A percentile compares a stretch with the other conserved stretches of the same genome.
These are phyloP conservation scores for Ochromonadaceae sp. DNA, from an alignment of 352 stramenopile genomes.

Conservation along the genomic window DNA sequence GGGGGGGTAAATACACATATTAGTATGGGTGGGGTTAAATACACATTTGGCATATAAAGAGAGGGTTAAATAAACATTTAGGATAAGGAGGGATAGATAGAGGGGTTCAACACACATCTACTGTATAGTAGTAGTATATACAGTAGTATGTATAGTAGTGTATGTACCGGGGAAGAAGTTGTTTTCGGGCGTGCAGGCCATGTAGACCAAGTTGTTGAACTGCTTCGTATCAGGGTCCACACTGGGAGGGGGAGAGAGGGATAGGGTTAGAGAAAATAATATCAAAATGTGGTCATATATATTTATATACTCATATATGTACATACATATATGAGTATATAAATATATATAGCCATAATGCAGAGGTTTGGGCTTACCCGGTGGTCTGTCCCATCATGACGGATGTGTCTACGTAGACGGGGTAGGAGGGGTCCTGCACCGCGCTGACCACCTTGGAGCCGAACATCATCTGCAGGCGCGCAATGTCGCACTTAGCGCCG, in stretches of 20 bases:
- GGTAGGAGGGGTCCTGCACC: slow-evolving; percentile 67
- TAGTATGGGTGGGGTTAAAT: too few species aligned
- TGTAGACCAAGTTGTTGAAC: slow-evolving; percentile 73
- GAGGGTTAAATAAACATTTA: too few species aligned
- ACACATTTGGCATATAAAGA: too few species aligned
- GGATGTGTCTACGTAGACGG: slow-evolving; percentile 64
- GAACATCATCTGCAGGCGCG: slow-evolving; percentile 66
- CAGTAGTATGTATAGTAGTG: slow-evolving; percentile 28
- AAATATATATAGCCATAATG: too few species aligned
- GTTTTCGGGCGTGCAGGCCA: slow-evolving; percentile 59
- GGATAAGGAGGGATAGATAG: too few species aligned
- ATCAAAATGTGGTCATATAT: too few species aligned
- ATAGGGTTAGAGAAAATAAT: slow-evolving; percentile 7
- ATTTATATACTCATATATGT: too few species aligned
- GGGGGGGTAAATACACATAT: too few species aligned
- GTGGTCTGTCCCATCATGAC: slow-evolving; percentile 55
- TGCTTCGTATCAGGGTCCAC: slow-evolving; percentile 50
- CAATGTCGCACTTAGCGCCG: slow-evolving; percentile 70
- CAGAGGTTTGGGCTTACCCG: too few species aligned
- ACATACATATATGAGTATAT: too few species aligned
- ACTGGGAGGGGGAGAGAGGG: slow-evolving; percentile 34
- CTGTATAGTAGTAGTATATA: too few species aligned
- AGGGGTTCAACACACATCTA: too few species aligned
- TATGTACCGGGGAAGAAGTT: slow-evolving; percentile 70
- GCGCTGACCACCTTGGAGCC: slow-evolving; percentile 49